Percentiles rank a stretch among this genome's conserved stretches.
Evolutionary conservation across 345 rosid genomes (phyloP).

Genomic region (Pseudoturritis turrita): DNA sequence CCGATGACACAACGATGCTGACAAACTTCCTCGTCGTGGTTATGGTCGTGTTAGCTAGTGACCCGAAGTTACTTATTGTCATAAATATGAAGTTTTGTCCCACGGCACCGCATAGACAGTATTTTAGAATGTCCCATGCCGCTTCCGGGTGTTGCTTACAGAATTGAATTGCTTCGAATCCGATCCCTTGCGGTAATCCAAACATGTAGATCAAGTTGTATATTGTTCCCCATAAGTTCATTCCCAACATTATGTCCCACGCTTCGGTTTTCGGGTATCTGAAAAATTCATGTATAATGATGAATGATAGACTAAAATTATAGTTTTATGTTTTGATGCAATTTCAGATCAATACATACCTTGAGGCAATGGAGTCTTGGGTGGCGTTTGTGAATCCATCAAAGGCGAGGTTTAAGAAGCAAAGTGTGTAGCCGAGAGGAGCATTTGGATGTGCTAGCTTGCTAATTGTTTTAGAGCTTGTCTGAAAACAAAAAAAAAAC

Average conservation of each 20-base stretch:
- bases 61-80: conserved; percentile 90
- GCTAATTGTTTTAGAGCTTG: conserved; percentile 86
- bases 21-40: conserved; percentile 93
- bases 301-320: neutral
- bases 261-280: conserved; percentile 88
- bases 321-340: neutral
- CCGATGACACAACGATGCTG: conserved; percentile 82
- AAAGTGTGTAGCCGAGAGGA: conserved; percentile 82
- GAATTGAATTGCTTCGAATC: conserved; percentile 66
- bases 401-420: conserved; percentile 86
- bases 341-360: conserved; percentile 36
- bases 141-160: conserved; percentile 90
- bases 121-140: conserved; percentile 77
- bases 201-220: conserved; percentile 93
- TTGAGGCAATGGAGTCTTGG: conserved; percentile 77
- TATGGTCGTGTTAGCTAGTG: conserved; percentile 88
- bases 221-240: conserved; percentile 94
- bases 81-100: conserved; percentile 96
- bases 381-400: conserved; percentile 98
- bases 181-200: conserved; percentile 68
- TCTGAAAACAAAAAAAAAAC: conserved; percentile 39
- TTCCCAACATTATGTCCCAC: conserved; percentile 96
- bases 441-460: conserved; percentile 95
- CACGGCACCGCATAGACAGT: conserved; percentile 89
- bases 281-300: neutral